These are phyloP conservation scores for Torulaspora microellipsoides DNA, from an alignment of 805 yeast species.

Conservation along the genomic window DNA sequence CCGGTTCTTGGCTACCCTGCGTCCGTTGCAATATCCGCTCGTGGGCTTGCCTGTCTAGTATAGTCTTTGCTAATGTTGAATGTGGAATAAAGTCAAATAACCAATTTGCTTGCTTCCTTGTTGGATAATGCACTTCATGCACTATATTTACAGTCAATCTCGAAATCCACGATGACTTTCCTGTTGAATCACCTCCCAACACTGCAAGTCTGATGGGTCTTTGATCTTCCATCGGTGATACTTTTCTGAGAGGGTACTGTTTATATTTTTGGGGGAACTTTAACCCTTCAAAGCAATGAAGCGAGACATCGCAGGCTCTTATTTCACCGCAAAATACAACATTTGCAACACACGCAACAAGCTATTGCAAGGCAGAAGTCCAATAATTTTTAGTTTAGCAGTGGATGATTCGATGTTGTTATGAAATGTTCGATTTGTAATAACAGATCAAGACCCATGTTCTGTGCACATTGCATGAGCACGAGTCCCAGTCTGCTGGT, in stretches of 20 bases:
- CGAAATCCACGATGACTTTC: slow-evolving; percentile 56
- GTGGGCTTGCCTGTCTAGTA: slow-evolving; percentile 46
- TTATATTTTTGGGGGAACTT: too few relatives aligned
- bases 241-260: not conserved
- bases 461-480: slow-evolving; percentile 29
- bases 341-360: too few relatives aligned
- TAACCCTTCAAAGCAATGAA: too few relatives aligned
- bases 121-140: slow-evolving; percentile 72
- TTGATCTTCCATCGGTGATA: slow-evolving; percentile 12
- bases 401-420: slow-evolving; percentile 2
- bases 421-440: slow-evolving; percentile 24
- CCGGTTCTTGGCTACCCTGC: slow-evolving; percentile 25
- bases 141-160: slow-evolving; percentile 45
- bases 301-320: too few relatives aligned
- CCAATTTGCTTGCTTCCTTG: slow-evolving; percentile 55
- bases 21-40: slow-evolving; percentile 37
- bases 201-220: slow-evolving; percentile 55
- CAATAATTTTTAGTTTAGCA: too few relatives aligned
- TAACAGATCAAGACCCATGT: slow-evolving; percentile 17
- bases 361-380: too few relatives aligned
- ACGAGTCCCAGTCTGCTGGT: slow-evolving; percentile 25
- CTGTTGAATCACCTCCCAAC: slow-evolving; percentile 54
- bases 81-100: slow-evolving; percentile 51
- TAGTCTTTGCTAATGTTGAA: slow-evolving; percentile 36
- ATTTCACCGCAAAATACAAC: too few relatives aligned